phyloP scores from a whole-genome alignment of 768 basidiomycete genomes.

The Xerocomellus intermedius region DNA sequence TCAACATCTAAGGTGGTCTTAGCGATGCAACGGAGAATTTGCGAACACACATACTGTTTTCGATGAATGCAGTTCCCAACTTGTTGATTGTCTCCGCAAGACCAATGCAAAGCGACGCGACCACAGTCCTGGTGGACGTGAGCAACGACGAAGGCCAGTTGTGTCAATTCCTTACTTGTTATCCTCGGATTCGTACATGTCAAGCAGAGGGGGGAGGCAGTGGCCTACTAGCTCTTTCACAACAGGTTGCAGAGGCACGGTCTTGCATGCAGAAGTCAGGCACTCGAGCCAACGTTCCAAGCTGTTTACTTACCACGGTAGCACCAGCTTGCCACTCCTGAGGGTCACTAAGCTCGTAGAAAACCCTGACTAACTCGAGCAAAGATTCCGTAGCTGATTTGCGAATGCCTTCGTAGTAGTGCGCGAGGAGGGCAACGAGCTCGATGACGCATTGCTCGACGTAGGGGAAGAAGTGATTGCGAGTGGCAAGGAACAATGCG shows the following conservation, averaged over 20 bases:
- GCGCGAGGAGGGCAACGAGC: conserved; percentile 74
- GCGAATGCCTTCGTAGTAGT: conserved; percentile 97
- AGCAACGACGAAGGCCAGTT: conserved; percentile 9
- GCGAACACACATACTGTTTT: conserved; percentile 56
- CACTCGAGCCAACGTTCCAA: not conserved
- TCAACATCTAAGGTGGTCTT: conserved; percentile 56
- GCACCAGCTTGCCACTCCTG: conserved; percentile 81
- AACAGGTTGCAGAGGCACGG: conserved; percentile 54
- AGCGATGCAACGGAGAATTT: not conserved
- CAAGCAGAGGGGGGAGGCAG: conserved; percentile 69
- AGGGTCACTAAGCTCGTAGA: conserved; percentile 84
- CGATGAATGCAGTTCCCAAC: conserved; percentile 84
- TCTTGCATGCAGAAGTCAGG: conserved; percentile 28
- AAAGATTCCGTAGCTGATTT: conserved; percentile 89
- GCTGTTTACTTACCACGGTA: conserved; percentile 47
- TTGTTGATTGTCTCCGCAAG: conserved; percentile 91
- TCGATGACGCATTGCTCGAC: conserved; percentile 80
- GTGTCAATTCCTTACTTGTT: conserved; percentile 75
- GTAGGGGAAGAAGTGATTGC: conserved; percentile 84
- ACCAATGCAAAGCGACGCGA: conserved; percentile 81
- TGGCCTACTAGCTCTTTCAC: conserved; percentile 81
- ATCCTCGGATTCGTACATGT: conserved; percentile 92
- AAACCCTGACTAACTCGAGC: conserved; percentile 84
- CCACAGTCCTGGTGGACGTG: conserved; percentile 64
- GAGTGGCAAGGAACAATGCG: conserved; percentile 80